Evolutionary conservation across 2,329 filamentous ascomycete species (phyloP).

Genomic region (Talaromyces funiculosus): DNA sequence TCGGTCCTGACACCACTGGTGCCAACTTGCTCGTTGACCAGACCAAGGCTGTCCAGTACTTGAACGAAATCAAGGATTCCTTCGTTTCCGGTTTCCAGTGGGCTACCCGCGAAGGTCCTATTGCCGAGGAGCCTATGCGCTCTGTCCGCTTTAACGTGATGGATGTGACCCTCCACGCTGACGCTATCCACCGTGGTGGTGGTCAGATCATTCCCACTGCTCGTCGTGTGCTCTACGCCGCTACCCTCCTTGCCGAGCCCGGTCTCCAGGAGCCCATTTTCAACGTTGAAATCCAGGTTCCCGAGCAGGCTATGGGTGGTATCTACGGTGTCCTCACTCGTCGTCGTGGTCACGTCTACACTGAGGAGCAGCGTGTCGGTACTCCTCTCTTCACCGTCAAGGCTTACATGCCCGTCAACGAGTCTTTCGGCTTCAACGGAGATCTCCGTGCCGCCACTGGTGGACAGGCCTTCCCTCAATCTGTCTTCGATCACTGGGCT

Average conservation of each 20-base stretch:
- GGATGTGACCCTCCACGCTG: constrained; percentile 98
- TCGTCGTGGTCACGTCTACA: constrained; percentile 97
- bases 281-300: constrained; percentile 98
- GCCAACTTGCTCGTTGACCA: constrained; percentile 98
- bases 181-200: constrained; percentile 99
- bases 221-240: constrained; percentile 94
- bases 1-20: constrained; percentile 95
- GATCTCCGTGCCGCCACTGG: constrained; percentile 90
- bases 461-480: constrained; percentile 98
- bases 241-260: constrained; percentile 83
- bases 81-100: constrained; percentile 99
- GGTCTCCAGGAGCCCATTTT: constrained; percentile 95
- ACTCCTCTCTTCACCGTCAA: constrained; percentile 99
- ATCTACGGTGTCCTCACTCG: constrained; percentile 99
- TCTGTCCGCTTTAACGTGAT: constrained; percentile 97
- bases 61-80: constrained; percentile 99
- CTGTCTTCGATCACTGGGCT: constrained; percentile 99
- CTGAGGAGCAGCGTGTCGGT: constrained; percentile 94
- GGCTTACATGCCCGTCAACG: constrained; percentile 92
- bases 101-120: constrained; percentile 94
- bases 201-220: constrained; percentile 98
- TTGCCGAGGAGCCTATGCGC: constrained; percentile 98
- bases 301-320: constrained; percentile 98
- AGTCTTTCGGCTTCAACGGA: constrained; percentile 98
- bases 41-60: constrained; percentile 99